Evolutionary conservation across 2,329 filamentous ascomycete genomes (phyloP).

Genomic region (Calonectria pauciramosa): DNA sequence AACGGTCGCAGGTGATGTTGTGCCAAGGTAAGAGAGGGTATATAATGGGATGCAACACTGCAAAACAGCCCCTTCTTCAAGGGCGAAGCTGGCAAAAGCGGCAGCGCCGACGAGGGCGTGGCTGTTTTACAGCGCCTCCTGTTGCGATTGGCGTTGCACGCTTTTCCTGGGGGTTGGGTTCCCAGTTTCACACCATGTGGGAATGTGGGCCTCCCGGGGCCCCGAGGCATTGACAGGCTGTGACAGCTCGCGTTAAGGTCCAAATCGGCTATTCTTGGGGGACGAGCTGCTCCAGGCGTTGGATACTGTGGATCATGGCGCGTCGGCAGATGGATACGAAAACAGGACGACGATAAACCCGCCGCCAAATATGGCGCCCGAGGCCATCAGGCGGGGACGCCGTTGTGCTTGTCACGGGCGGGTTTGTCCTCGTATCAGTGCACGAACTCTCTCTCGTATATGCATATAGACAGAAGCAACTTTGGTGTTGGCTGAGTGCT

Average conservation of each 20-base stretch:
- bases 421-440: not conserved
- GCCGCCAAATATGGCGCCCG: not conserved
- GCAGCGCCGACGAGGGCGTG: constrained; percentile 12
- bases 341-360: not conserved
- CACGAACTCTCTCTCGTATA: not conserved
- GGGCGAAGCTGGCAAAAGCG: constrained; percentile 10
- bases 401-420: not conserved
- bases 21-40: not conserved
- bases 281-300: not conserved
- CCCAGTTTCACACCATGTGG: constrained; percentile 32
- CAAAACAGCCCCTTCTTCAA: not conserved
- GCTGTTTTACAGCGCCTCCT: constrained; percentile 41
- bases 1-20: not conserved
- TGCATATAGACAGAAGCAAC: not conserved
- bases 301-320: not conserved
- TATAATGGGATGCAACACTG: not conserved
- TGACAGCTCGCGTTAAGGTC: not conserved
- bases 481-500: not conserved
- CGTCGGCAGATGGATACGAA: not conserved
- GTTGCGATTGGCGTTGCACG: constrained; percentile 30
- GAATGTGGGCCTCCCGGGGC: constrained; percentile 29
- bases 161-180: constrained; percentile 27
- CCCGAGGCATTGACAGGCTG: not conserved
- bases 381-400: not conserved
- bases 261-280: not conserved